Percentiles rank a stretch among this genome's conserved stretches.
These are phyloP conservation scores for Thielaviopsis populi DNA, from an alignment of 2,329 filamentous ascomycete genomes.

Conservation along the genomic window DNA sequence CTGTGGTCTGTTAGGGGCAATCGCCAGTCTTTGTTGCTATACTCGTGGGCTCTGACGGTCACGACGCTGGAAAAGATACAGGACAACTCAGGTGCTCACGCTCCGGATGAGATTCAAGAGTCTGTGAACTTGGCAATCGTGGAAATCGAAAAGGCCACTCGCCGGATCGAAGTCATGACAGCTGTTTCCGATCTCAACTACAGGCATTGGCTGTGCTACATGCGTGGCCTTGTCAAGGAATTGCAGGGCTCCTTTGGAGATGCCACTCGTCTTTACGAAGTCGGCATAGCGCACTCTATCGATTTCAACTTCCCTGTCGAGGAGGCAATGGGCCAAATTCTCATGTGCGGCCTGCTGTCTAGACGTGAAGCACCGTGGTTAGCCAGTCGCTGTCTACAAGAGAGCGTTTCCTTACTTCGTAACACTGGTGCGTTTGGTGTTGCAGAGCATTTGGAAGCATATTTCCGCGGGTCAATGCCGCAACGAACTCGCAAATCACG, in stretches of 20 bases:
- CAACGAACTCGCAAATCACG: constrained; percentile 44
- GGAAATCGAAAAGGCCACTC: constrained; percentile 39
- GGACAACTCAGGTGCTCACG: constrained; percentile 26
- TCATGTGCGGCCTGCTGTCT: constrained; percentile 58
- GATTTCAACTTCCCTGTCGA: constrained; percentile 53
- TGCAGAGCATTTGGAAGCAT: constrained; percentile 51
- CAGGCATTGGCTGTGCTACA: constrained; percentile 48
- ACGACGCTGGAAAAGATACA: constrained; percentile 34
- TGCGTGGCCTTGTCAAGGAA: constrained; percentile 55
- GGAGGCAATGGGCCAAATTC: constrained; percentile 56
- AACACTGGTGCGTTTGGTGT: constrained; percentile 56
- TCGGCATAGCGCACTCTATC: constrained; percentile 55
- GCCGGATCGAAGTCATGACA: constrained; percentile 43
- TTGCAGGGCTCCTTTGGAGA: constrained; percentile 39
- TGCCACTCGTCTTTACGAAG: constrained; percentile 52
- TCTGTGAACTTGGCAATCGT: constrained; percentile 35
- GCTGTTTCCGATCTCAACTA: constrained; percentile 56
- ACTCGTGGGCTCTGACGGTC: constrained; percentile 42
- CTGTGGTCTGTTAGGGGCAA: constrained; percentile 48
- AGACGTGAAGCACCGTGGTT: constrained; percentile 49
- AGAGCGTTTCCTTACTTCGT: constrained; percentile 52
- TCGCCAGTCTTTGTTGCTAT: constrained; percentile 42
- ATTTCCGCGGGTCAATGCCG: constrained; percentile 31
- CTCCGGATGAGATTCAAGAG: constrained; percentile 18
- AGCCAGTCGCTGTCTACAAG: constrained; percentile 52